Evolutionary conservation across 1,284 basidiomycete species (phyloP).

Genomic region (Melampsora americana): DNA sequence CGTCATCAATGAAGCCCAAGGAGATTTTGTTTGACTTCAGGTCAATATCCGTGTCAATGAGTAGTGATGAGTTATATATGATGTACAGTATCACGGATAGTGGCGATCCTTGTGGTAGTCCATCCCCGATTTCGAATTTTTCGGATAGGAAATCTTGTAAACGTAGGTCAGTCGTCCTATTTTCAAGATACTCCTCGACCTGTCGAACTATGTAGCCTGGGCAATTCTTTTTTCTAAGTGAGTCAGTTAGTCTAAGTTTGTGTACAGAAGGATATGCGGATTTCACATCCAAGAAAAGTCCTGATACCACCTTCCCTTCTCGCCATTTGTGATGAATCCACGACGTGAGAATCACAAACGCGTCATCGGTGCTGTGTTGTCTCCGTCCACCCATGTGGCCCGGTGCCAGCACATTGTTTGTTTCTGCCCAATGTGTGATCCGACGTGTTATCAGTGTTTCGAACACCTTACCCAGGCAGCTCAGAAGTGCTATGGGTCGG

Average conservation of each 20-base stretch:
- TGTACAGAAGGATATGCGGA: conserved; percentile 10
- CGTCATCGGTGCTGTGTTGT: no score
- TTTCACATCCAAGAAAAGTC: conserved; percentile 27
- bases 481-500: no score
- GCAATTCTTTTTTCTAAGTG: not conserved
- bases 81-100: conserved; percentile 5
- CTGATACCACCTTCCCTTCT: no score
- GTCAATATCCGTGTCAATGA: not conserved
- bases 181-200: not conserved
- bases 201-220: not conserved
- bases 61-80: conserved; percentile 10
- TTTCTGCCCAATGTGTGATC: no score
- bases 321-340: no score
- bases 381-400: not conserved
- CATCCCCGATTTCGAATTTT: conserved; percentile 14
- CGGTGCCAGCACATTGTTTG: no score
- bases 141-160: no score
- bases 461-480: conserved; percentile 10
- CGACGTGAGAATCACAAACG: no score
- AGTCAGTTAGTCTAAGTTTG: not conserved
- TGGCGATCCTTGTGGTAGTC: not conserved
- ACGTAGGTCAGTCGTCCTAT: conserved; percentile 3
- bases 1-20: conserved; percentile 19
- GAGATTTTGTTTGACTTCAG: not conserved
- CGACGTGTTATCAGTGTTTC: conserved; percentile 2